Evolutionary conservation across 257 asterid genomes (phyloP).

Genomic region (Prunella vulgaris): DNA sequence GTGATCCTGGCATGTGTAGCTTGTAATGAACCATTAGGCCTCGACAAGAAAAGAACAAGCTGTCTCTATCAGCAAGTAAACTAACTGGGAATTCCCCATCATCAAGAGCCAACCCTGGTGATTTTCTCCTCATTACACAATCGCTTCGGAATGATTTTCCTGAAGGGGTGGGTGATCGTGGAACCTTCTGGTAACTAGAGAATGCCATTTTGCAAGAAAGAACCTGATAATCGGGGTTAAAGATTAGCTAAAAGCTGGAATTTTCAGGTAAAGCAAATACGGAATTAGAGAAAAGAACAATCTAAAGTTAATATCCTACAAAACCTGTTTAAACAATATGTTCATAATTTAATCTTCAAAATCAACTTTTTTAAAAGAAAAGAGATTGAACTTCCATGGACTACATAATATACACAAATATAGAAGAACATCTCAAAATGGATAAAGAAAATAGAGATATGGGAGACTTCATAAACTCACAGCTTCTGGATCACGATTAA

Average conservation of each 20-base stretch:
- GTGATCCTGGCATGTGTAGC: conserved; percentile 62
- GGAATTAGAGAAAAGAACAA: neutral
- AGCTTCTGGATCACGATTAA: conserved; percentile 90
- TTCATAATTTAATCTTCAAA: neutral
- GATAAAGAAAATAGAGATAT: neutral
- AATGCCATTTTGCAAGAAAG: conserved; percentile 72
- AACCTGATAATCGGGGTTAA: conserved; percentile 46
- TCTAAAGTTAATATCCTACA: neutral
- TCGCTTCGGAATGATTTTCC: conserved; percentile 58
- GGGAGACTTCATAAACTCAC: conserved; percentile 37
- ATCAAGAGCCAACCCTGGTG: conserved; percentile 39
- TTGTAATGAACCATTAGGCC: conserved; percentile 89
- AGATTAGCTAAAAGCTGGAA: conserved; percentile 14
- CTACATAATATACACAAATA: neutral
- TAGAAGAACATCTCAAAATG: neutral
- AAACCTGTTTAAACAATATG: neutral
- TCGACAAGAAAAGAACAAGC: conserved; percentile 70
- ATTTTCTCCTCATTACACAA: conserved; percentile 49
- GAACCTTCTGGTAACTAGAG: conserved; percentile 79
- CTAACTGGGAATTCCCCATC: conserved; percentile 78
- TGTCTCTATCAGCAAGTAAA: conserved; percentile 83
- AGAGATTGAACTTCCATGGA: neutral
- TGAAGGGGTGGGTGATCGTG: conserved; percentile 88
- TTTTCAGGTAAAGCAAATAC: conserved; percentile 35
- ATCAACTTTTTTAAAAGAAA: neutral